Evolutionary conservation across 2,329 filamentous ascomycete genomes (phyloP).

Genomic region (Sarocladium brachiariae): DNA sequence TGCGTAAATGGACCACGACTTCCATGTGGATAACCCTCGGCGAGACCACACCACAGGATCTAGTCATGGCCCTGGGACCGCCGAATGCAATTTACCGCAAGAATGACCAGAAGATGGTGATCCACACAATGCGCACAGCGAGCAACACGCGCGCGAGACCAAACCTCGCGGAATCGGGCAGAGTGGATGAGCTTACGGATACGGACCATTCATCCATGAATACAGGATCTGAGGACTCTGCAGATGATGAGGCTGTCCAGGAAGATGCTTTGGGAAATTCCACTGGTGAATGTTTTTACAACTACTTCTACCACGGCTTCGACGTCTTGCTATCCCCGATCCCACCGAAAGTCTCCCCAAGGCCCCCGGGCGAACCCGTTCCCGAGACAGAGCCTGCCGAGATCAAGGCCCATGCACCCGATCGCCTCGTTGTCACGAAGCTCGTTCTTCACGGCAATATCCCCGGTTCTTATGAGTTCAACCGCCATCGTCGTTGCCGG

Average conservation of each 20-base stretch:
- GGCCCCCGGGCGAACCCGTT: constrained; percentile 40
- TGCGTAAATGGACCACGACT: constrained; percentile 61
- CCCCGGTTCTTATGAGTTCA: constrained; percentile 93
- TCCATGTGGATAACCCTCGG: constrained; percentile 69
- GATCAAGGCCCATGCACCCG: constrained; percentile 39
- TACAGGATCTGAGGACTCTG: constrained; percentile 62
- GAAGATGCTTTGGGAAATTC: constrained; percentile 48
- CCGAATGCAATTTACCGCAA: constrained; percentile 93
- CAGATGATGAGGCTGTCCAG: constrained; percentile 50
- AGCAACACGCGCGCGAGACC: constrained; percentile 45
- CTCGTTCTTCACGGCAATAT: constrained; percentile 92
- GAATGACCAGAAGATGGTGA: constrained; percentile 80
- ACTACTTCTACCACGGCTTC: constrained; percentile 94
- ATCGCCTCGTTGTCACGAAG: constrained; percentile 79
- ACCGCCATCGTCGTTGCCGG: constrained; percentile 80
- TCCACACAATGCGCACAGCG: constrained; percentile 60
- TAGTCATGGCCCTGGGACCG: constrained; percentile 83
- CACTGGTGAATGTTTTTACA: constrained; percentile 81
- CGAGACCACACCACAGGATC: constrained; percentile 84
- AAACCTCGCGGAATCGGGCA: constrained; percentile 33
- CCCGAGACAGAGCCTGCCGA: background rate
- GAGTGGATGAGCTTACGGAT: constrained; percentile 56
- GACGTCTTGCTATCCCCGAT: constrained; percentile 85
- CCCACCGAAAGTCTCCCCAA: constrained; percentile 45
- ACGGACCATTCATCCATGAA: constrained; percentile 70